Evolutionary conservation across 257 asterid genomes (phyloP).

Genomic region (Ajuga chamaepitys): DNA sequence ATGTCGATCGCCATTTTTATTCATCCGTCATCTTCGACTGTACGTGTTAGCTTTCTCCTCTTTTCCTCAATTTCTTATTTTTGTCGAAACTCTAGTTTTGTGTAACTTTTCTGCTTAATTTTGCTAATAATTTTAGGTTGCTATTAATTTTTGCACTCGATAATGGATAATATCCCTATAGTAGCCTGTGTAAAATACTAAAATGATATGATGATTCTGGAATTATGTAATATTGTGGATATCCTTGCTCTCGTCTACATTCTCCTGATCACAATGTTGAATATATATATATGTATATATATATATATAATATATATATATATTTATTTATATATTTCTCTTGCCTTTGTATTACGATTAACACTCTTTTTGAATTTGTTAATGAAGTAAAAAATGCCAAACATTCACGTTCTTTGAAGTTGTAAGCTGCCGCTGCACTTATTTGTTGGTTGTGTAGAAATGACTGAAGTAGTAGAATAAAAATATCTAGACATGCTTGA

Average conservation of each 20-base stretch:
- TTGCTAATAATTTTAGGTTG: background rate
- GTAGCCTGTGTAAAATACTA: background rate
- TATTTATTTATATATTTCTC: background rate
- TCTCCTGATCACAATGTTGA: background rate
- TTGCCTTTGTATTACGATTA: slow-evolving; percentile 12
- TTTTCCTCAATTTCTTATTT: too few relatives aligned
- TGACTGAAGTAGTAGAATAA: background rate
- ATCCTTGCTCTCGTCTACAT: background rate
- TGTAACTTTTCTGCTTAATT: background rate
- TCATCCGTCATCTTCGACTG: too few relatives aligned
- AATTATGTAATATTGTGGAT: background rate
- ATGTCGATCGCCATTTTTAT: too few relatives aligned
- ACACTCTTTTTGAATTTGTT: slow-evolving; percentile 24
- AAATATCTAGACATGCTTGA: slow-evolving; percentile 10
- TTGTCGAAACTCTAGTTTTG: too few relatives aligned
- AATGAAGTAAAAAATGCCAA: slow-evolving; percentile 79
- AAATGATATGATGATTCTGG: background rate
- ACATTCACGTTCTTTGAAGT: slow-evolving; percentile 85
- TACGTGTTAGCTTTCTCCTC: too few relatives aligned
- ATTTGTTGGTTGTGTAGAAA: slow-evolving; percentile 7
- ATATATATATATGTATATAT: too few relatives aligned
- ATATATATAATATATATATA: too few relatives aligned
- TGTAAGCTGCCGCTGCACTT: slow-evolving; percentile 54
- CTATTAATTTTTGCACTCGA: background rate
- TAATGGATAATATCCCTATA: background rate